These are phyloP conservation scores for Magnolia sinica DNA, from an alignment of 164 flowering plant species.

Conservation along the genomic window DNA sequence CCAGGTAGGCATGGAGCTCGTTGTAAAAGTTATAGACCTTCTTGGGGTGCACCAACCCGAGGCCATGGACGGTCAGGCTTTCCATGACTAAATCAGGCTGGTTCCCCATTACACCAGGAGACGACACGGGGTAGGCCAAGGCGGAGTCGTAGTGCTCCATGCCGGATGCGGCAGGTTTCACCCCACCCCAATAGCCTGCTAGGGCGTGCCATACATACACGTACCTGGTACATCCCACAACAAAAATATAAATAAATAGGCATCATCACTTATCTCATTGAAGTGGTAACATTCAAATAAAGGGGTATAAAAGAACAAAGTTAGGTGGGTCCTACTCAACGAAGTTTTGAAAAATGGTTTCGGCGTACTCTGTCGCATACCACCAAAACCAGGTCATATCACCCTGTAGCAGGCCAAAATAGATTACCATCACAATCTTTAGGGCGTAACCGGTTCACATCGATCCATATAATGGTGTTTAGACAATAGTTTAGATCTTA, in stretches of 20 bases:
- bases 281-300: background rate
- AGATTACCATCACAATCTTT: too few relatives aligned
- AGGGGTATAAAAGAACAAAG: too few relatives aligned
- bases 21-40: slow-evolving; percentile 87
- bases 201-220: slow-evolving; percentile 97
- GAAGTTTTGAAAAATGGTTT: too few relatives aligned
- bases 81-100: slow-evolving; percentile 93
- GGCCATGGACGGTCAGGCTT: slow-evolving; percentile 76
- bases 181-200: slow-evolving; percentile 99
- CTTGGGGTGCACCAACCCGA: slow-evolving; percentile 88
- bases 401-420: too few relatives aligned
- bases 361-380: too few relatives aligned
- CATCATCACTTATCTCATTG: background rate
- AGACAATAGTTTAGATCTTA: too few relatives aligned
- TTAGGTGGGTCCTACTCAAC: too few relatives aligned
- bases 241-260: background rate
- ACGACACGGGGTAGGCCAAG: slow-evolving; percentile 77
- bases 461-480: too few relatives aligned
- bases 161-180: slow-evolving; percentile 76
- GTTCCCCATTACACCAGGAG: slow-evolving; percentile 84
- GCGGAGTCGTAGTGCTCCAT: slow-evolving; percentile 83
- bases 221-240: slow-evolving; percentile 34
- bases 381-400: too few relatives aligned
- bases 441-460: too few relatives aligned
- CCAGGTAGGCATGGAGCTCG: slow-evolving; percentile 87